A percentile compares a stretch with the other conserved stretches of the same genome.
phyloP scores from a whole-genome alignment of 179 eudicot species.

The Actinidia polygama region DNA sequence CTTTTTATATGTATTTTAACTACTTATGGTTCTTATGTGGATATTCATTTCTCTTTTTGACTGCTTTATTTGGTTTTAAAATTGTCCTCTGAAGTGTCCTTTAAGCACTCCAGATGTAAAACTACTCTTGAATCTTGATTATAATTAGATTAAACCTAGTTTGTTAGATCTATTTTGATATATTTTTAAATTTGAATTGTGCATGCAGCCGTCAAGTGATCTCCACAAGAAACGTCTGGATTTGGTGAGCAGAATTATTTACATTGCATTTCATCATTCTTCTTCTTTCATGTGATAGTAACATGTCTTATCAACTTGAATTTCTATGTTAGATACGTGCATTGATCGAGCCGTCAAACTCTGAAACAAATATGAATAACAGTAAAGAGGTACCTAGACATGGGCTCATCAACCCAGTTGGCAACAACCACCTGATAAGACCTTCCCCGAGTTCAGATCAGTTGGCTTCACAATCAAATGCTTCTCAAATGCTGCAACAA shows the following conservation, averaged over 20 bases:
- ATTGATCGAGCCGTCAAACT: slow-evolving; percentile 63
- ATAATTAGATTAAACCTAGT: background rate
- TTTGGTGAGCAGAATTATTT: slow-evolving; percentile 48
- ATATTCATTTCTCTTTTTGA: background rate
- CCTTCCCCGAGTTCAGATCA: slow-evolving; percentile 82
- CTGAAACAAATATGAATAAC: slow-evolving; percentile 54
- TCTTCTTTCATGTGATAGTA: background rate
- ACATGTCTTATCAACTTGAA: background rate
- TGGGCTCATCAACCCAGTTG: slow-evolving; percentile 52
- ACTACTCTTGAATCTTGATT: background rate
- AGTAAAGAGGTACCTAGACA: slow-evolving; percentile 55
- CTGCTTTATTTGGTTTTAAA: slow-evolving; percentile 11
- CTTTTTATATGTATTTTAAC: background rate
- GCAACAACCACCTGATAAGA: slow-evolving; percentile 57
- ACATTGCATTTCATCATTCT: background rate
- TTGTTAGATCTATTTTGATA: background rate
- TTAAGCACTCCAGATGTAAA: background rate
- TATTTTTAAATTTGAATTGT: slow-evolving; percentile 20
- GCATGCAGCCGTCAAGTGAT: slow-evolving; percentile 76
- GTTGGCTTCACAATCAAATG: slow-evolving; percentile 55
- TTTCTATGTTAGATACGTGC: slow-evolving; percentile 57
- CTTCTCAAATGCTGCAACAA: slow-evolving; percentile 73
- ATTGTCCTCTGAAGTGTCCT: background rate
- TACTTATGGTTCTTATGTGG: background rate
- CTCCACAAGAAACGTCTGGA: slow-evolving; percentile 82